These are phyloP conservation scores for Coemansia sp. DNA, from an alignment of 192 early-diverging fungal genomes.

Conservation along the genomic window DNA sequence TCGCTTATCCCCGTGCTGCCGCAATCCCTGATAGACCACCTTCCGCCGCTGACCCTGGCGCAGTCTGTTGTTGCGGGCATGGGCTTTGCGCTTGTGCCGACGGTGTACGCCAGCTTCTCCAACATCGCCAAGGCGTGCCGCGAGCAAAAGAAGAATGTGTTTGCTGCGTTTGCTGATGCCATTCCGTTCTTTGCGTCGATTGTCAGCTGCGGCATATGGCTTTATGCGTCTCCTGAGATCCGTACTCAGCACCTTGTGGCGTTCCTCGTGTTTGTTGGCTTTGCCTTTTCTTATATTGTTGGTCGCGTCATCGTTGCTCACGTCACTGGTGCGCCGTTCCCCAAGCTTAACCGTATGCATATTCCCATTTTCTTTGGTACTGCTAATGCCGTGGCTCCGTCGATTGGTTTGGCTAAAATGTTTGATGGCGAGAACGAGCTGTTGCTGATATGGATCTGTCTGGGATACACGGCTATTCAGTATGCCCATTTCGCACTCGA, in stretches of 20 bases:
- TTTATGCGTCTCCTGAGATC: slow-evolving; percentile 62
- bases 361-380: slow-evolving; percentile 61
- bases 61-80: slow-evolving; percentile 36
- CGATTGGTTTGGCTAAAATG: slow-evolving; percentile 47
- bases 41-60: slow-evolving; percentile 40
- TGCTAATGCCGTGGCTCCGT: slow-evolving; percentile 55
- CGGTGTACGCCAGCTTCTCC: slow-evolving; percentile 50
- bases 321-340: slow-evolving; percentile 79
- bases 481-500: slow-evolving; percentile 68
- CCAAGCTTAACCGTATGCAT: slow-evolving; percentile 63
- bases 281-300: slow-evolving; percentile 78
- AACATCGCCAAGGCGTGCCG: slow-evolving; percentile 60
- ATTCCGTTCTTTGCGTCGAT: slow-evolving; percentile 64
- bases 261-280: slow-evolving; percentile 65
- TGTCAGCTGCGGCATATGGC: slow-evolving; percentile 55
- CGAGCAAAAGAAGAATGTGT: slow-evolving; percentile 54
- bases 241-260: slow-evolving; percentile 63
- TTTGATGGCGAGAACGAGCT: slow-evolving; percentile 55
- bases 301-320: slow-evolving; percentile 84
- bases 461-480: slow-evolving; percentile 55
- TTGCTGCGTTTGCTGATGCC: slow-evolving; percentile 58
- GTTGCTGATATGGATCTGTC: slow-evolving; percentile 54
- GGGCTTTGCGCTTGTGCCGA: slow-evolving; percentile 34
- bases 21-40: slow-evolving; percentile 9
- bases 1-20: slow-evolving; percentile 37